phyloP scores from a whole-genome alignment of 2,329 filamentous ascomycete genomes.

The Apiospora hydei region DNA sequence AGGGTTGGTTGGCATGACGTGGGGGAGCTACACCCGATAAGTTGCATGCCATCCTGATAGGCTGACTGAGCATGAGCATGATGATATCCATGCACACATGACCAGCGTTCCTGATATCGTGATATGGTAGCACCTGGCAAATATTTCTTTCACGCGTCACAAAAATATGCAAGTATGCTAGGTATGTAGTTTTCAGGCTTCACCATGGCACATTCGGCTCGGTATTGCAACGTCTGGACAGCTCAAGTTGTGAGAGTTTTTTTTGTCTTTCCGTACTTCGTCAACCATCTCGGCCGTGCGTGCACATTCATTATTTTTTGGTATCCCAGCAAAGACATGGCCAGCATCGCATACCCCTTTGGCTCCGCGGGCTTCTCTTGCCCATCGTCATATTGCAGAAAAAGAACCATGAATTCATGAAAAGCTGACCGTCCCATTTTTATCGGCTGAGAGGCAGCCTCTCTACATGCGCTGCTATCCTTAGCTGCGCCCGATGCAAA shows the following conservation, averaged over 20 bases:
- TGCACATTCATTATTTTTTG: conserved; percentile 16
- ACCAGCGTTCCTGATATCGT: neutral
- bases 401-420: conserved; percentile 39
- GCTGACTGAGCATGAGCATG: neutral
- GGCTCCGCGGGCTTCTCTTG: conserved; percentile 16
- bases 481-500: conserved; percentile 56
- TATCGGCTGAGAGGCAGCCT: conserved; percentile 41
- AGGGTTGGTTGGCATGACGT: neutral
- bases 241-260: neutral
- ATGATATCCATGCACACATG: neutral
- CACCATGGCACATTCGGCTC: conserved; percentile 6
- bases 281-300: conserved; percentile 12
- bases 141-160: neutral
- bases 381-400: conserved; percentile 26
- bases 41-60: neutral
- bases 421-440: conserved; percentile 46
- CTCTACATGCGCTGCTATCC: conserved; percentile 47
- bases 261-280: conserved; percentile 18
- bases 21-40: conserved; percentile 11
- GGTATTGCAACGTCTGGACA: conserved; percentile 1
- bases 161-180: neutral
- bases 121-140: neutral
- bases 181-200: neutral
- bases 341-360: conserved; percentile 16
- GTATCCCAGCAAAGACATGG: conserved; percentile 18